Base-by-base conservation (phyloP, 257 asterid genomes). In the Fraxinus americana region DNA sequence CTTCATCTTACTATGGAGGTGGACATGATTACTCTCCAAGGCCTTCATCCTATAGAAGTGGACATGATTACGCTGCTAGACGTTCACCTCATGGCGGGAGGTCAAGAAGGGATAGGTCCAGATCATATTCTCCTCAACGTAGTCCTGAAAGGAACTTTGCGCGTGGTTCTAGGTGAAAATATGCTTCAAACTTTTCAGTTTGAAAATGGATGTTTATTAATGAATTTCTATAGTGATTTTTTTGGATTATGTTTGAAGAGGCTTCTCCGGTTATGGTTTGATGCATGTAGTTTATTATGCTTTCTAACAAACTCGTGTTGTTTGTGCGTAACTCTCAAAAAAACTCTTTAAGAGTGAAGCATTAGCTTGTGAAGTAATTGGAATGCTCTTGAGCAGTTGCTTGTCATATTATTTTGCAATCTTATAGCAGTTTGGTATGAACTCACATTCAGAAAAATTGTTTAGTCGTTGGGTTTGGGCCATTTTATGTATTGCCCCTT, bases 81-180 rank as follows among this genome's bases (percentile, higher is more conserved):
- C 75, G 84, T 41, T 92, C 96, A 21, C 97, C 97, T 76, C 84
- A 85, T 78, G 91, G 88, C 41, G 92, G 97, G 82, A 89, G 96
- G 81, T 86, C 96, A 57, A 90, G 96, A 81, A 88, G 97, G 83
- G 94, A 83, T 6, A 80, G 97, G 72, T 92, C 96, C 74, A 84
- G 94, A 90, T 94, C 98, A 34, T 91, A 88, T 77, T 91, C 98
- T 67, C 97, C 97, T 57, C 89, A 90, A 36, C 86, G 84, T 35
- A 88, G 92, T 78, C 85, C 77, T 68, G 93, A 84, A 69, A 85
- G 93, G 84, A 76, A 74, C 87, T 92, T 88, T 78, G 78, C 84
- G 41, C 92, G 92, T 72, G 96, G 94, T 74, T 84, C 91, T 76
- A 83, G 93, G 84, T 91, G 91, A 88, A 84, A 39, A 78, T 43